phyloP scores from a whole-genome alignment of 2,329 filamentous ascomycete genomes.

The Fusarium scirpi region DNA sequence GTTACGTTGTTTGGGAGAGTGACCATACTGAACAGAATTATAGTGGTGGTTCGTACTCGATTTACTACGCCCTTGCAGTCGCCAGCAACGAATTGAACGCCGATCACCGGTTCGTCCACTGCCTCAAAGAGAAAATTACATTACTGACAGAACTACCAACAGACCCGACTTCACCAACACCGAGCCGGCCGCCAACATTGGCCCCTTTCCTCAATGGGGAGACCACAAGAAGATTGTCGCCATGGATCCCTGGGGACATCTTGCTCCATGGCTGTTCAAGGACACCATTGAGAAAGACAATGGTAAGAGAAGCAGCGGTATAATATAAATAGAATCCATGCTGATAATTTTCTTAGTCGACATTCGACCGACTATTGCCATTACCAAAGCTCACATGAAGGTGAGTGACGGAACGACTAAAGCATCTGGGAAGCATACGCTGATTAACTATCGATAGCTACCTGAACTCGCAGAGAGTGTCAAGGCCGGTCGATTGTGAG shows the following conservation, averaged over 20 bases:
- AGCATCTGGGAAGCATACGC: not conserved
- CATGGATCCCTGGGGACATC: slow-evolving; percentile 94
- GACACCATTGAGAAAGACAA: slow-evolving; percentile 82
- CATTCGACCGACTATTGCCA: slow-evolving; percentile 89
- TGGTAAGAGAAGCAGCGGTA: slow-evolving; percentile 53
- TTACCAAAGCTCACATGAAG: slow-evolving; percentile 95
- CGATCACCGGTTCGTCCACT: slow-evolving; percentile 73
- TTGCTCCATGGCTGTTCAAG: slow-evolving; percentile 85
- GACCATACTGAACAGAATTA: slow-evolving; percentile 19
- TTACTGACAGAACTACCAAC: slow-evolving; percentile 10
- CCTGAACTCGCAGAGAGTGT: slow-evolving; percentile 94
- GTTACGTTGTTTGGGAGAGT: not conserved
- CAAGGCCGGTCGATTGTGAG: slow-evolving; percentile 76
- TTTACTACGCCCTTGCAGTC: slow-evolving; percentile 93
- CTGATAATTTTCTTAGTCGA: slow-evolving; percentile 66
- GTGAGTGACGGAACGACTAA: slow-evolving; percentile 46
- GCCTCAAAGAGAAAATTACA: not conserved
- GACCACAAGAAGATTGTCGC: slow-evolving; percentile 95
- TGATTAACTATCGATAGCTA: slow-evolving; percentile 59
- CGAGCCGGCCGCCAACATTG: slow-evolving; percentile 89
- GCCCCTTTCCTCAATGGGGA: slow-evolving; percentile 89
- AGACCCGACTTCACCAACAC: slow-evolving; percentile 78
- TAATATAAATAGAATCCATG: not conserved
- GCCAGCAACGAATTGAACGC: slow-evolving; percentile 88
- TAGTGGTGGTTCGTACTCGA: slow-evolving; percentile 89